Evolutionary conservation across 768 basidiomycete species (phyloP).

Genomic region (Pisolithus albus): DNA sequence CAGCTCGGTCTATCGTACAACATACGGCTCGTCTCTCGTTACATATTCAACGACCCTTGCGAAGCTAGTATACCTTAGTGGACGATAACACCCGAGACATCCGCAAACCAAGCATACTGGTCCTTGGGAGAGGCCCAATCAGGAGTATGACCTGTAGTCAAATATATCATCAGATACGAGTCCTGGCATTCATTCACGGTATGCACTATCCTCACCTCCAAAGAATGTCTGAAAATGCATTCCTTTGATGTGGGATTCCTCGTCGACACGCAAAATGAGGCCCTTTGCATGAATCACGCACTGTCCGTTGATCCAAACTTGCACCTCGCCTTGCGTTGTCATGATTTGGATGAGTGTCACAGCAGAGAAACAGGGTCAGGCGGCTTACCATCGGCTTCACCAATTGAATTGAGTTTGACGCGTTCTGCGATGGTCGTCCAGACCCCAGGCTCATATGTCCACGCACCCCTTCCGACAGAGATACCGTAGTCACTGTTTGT

Average conservation of each 20-base stretch:
- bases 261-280: slow-evolving; percentile 38
- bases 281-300: slow-evolving; percentile 46
- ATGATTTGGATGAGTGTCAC: background rate
- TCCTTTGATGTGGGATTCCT: slow-evolving; percentile 47
- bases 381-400: slow-evolving; percentile 47
- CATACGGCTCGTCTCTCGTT: too few species aligned
- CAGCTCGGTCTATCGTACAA: too few species aligned
- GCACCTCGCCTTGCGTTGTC: slow-evolving; percentile 46
- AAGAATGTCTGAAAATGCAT: slow-evolving; percentile 78
- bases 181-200: background rate
- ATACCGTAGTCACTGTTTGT: slow-evolving; percentile 55
- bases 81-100: slow-evolving; percentile 42
- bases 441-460: slow-evolving; percentile 44
- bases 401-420: slow-evolving; percentile 62
- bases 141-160: slow-evolving; percentile 36
- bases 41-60: too few species aligned
- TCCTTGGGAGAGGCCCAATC: slow-evolving; percentile 61
- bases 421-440: slow-evolving; percentile 64
- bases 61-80: background rate
- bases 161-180: background rate
- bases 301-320: slow-evolving; percentile 57
- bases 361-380: background rate
- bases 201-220: slow-evolving; percentile 40
- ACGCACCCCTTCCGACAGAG: slow-evolving; percentile 62
- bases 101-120: slow-evolving; percentile 54